These are phyloP conservation scores for Condylostoma magnum DNA, from an alignment of 169 alveolate genomes.

Conservation along the genomic window DNA sequence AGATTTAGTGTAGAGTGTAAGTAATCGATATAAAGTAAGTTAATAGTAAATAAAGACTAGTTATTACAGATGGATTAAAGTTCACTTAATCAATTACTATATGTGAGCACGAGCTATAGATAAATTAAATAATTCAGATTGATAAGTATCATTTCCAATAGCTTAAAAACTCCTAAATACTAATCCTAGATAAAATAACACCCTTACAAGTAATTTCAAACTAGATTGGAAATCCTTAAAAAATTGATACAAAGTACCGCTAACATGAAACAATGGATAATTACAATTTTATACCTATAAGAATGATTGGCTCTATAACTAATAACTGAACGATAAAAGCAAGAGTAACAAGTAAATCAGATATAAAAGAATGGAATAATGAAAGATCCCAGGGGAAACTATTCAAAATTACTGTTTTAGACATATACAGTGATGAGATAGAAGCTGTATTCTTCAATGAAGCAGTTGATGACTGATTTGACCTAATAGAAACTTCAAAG, in stretches of 20 bases:
- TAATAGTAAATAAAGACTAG: neutral
- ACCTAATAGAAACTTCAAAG: neutral
- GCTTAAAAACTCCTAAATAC: neutral
- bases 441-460: constrained; percentile 69
- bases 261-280: neutral
- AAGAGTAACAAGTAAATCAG: constrained; percentile 48
- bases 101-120: neutral
- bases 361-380: constrained; percentile 60
- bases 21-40: neutral
- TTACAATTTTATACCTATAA: constrained; percentile 49
- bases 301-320: constrained; percentile 55
- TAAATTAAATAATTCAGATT: constrained; percentile 2
- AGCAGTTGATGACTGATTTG: constrained; percentile 35
- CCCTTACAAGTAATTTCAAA: neutral
- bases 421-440: constrained; percentile 63
- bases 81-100: neutral
- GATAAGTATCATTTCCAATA: neutral
- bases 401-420: constrained; percentile 60
- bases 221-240: neutral
- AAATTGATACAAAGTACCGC: neutral
- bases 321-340: constrained; percentile 62
- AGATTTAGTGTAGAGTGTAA: too few species aligned
- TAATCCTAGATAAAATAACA: neutral
- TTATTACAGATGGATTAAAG: constrained; percentile 7
- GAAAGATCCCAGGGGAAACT: constrained; percentile 66